phyloP scores from a whole-genome alignment of 1,284 basidiomycete species.

The Singerocomus rubriflavus region DNA sequence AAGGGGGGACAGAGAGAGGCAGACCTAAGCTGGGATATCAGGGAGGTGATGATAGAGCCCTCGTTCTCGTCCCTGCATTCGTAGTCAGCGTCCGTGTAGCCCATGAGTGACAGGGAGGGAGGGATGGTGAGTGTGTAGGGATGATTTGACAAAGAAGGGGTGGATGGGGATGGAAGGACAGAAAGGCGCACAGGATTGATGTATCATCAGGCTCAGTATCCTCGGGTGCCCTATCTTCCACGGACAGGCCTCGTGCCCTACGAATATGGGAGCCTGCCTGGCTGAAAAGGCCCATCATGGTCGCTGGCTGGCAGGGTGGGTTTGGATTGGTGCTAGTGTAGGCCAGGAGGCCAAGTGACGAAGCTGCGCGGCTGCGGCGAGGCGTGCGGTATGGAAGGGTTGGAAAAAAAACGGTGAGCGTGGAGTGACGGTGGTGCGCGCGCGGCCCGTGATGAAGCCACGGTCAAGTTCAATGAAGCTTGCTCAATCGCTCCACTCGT shows the following conservation, averaged over 20 bases:
- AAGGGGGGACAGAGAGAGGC: constrained; percentile 16
- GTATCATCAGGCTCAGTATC: constrained; percentile 82
- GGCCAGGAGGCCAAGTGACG: background rate
- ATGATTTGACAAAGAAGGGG: constrained; percentile 16
- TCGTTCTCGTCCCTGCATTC: constrained; percentile 68
- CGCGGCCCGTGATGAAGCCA: too few relatives aligned
- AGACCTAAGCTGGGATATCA: constrained; percentile 84
- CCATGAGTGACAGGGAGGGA: constrained; percentile 20
- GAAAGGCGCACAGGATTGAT: constrained; percentile 66
- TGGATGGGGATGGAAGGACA: constrained; percentile 19
- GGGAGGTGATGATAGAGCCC: constrained; percentile 72
- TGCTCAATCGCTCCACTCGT: too few relatives aligned
- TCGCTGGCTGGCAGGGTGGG: constrained; percentile 20
- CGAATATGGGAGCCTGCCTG: constrained; percentile 63
- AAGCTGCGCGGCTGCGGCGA: constrained; percentile 25
- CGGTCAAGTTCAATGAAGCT: too few relatives aligned
- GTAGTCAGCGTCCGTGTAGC: constrained; percentile 28
- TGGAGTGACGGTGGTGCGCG: too few relatives aligned
- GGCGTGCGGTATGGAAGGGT: constrained; percentile 11
- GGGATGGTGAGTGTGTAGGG: background rate
- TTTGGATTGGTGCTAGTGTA: background rate
- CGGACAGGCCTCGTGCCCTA: constrained; percentile 55
- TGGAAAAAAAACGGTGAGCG: too few relatives aligned
- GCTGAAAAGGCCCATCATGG: constrained; percentile 77
- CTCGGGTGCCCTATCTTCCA: constrained; percentile 68